Evolutionary conservation across 2,329 filamentous ascomycete species (phyloP).

Genomic region (Ambrosiella xylebori): DNA sequence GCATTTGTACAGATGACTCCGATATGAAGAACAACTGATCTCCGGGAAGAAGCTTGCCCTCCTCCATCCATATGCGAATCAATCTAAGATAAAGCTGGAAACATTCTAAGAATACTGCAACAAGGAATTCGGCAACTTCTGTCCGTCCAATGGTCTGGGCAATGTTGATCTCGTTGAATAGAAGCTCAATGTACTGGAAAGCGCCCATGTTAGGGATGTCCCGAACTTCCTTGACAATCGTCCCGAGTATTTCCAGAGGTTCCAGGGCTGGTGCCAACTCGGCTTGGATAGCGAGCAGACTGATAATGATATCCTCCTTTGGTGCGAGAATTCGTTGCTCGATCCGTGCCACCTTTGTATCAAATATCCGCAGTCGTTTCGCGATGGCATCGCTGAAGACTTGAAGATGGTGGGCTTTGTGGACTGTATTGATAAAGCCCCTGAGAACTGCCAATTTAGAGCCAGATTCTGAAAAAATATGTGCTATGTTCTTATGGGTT

Average conservation of each 20-base stretch:
- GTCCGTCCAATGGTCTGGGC: conserved; percentile 54
- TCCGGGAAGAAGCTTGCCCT: conserved; percentile 47
- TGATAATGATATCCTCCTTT: conserved; percentile 39
- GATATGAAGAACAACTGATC: conserved; percentile 64
- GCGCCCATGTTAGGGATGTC: conserved; percentile 31
- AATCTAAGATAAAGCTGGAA: conserved; percentile 69
- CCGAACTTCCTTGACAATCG: conserved; percentile 41
- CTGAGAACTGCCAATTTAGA: conserved; percentile 30
- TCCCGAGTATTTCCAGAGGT: conserved; percentile 42
- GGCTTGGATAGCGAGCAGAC: conserved; percentile 43
- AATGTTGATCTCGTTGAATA: conserved; percentile 53
- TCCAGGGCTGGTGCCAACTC: conserved; percentile 37
- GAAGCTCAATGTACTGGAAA: conserved; percentile 60
- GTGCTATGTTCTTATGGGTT: conserved; percentile 31
- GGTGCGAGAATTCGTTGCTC: conserved; percentile 44
- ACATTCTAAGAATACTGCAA: conserved; percentile 59
- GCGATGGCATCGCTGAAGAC: conserved; percentile 51
- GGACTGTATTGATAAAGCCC: conserved; percentile 24
- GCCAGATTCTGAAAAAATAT: conserved; percentile 30
- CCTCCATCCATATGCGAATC: conserved; percentile 69
- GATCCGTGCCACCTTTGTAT: conserved; percentile 37
- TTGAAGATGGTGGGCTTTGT: conserved; percentile 45
- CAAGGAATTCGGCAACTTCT: conserved; percentile 43
- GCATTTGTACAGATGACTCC: conserved; percentile 36
- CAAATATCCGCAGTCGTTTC: conserved; percentile 38